These are phyloP conservation scores for Blastocystis sp. DNA, from an alignment of 352 stramenopile species.

Conservation along the genomic window DNA sequence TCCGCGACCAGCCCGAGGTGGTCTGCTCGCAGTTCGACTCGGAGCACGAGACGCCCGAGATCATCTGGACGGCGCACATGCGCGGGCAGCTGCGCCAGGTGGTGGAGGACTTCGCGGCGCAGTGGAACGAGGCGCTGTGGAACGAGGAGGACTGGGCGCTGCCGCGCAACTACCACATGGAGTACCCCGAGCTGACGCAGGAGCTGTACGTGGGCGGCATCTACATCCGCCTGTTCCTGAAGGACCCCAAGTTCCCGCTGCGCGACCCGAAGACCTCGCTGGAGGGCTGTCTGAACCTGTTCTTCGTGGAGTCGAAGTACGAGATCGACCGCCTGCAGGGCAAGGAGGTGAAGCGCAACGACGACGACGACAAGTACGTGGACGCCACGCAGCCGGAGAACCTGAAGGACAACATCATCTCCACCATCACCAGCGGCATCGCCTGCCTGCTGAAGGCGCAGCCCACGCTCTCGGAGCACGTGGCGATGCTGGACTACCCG, in stretches of 20 bases:
- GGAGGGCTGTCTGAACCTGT: conserved; percentile 73
- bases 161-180: conserved; percentile 68
- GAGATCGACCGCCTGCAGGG: conserved; percentile 53
- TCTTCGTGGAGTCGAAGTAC: conserved; percentile 69
- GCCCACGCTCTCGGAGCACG: conserved; percentile 64
- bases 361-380: conserved; percentile 69
- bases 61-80: conserved; percentile 87
- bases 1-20: conserved; percentile 73
- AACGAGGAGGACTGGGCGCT: conserved; percentile 43
- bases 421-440: conserved; percentile 68
- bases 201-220: conserved; percentile 78
- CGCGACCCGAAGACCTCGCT: conserved; percentile 81
- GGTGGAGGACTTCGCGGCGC: conserved; percentile 80
- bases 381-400: conserved; percentile 68
- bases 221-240: conserved; percentile 86
- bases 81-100: conserved; percentile 79
- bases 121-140: conserved; percentile 52
- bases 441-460: conserved; percentile 69
- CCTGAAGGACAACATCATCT: conserved; percentile 70
- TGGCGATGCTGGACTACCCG: conserved; percentile 68
- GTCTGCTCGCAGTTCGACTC: conserved; percentile 76
- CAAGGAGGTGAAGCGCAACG: conserved; percentile 66
- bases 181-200: conserved; percentile 77
- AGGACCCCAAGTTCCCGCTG: conserved; percentile 85
- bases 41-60: conserved; percentile 85